Evolutionary conservation across 306 rosid species (phyloP).

Genomic region (Ormosia emarginata): DNA sequence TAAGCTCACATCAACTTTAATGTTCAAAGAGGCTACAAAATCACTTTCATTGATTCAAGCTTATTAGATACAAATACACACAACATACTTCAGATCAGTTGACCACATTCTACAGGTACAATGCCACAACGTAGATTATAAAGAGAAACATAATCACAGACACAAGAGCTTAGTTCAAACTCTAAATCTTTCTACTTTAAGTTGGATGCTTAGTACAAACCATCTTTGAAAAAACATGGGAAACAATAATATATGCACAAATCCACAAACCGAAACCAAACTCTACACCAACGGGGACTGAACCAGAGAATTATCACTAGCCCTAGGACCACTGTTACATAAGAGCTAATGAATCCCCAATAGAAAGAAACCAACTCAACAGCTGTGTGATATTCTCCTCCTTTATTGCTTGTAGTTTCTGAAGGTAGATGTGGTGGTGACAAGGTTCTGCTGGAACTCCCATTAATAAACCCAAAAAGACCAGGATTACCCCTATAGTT

Average conservation of each 20-base stretch:
- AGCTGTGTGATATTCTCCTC: not conserved
- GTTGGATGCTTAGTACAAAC: not conserved
- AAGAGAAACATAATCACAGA: too few relatives aligned
- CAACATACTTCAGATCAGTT: too few relatives aligned
- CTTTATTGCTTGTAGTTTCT: not conserved
- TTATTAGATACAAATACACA: too few relatives aligned
- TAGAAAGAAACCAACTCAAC: not conserved
- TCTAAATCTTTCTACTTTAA: not conserved
- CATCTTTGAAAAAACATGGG: not conserved
- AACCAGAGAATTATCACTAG: not conserved
- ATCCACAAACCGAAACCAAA: not conserved
- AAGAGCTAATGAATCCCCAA: not conserved
- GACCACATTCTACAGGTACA: too few relatives aligned
- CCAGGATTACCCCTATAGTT: not conserved
- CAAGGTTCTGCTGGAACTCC: too few relatives aligned
- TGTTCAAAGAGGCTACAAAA: too few relatives aligned
- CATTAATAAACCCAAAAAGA: too few relatives aligned
- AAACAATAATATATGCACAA: not conserved
- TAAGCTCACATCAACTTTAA: too few relatives aligned
- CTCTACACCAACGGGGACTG: not conserved
- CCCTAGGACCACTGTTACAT: not conserved
- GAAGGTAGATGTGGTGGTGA: too few relatives aligned
- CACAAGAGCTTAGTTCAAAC: too few relatives aligned
- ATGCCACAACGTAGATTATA: too few relatives aligned
- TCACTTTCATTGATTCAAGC: too few relatives aligned